Conservation (phyloP, 768 basidiomycete species). For the Boletus barrowsii region DNA sequence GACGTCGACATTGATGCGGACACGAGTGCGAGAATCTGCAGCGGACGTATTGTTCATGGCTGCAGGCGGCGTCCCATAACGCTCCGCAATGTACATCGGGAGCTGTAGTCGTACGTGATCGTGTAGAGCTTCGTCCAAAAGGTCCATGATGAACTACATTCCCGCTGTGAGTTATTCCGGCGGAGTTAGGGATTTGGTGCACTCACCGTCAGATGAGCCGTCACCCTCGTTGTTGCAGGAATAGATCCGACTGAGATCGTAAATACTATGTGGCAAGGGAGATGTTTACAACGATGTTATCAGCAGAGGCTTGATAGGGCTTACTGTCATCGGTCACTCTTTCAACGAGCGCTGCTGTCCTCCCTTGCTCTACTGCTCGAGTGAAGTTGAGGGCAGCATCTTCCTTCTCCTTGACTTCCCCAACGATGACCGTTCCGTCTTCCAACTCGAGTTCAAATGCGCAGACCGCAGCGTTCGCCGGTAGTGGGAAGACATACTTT, state of each 20-base stretch:
- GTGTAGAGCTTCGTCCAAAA: constrained; percentile 46
- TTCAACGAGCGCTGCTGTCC: constrained; percentile 44
- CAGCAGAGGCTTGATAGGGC: constrained; percentile 10
- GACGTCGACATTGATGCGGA: constrained; percentile 43
- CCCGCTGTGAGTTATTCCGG: neutral
- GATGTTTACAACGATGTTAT: neutral
- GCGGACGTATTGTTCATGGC: constrained; percentile 34
- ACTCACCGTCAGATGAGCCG: constrained; percentile 40
- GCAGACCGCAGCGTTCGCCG: constrained; percentile 51
- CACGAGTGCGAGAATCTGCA: constrained; percentile 31
- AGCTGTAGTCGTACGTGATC: constrained; percentile 55
- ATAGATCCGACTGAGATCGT: constrained; percentile 57
- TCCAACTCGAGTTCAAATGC: constrained; percentile 48
- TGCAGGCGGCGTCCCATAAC: constrained; percentile 49
- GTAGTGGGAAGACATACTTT: constrained; percentile 59
- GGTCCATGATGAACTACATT: constrained; percentile 48
- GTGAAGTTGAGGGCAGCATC: constrained; percentile 41
- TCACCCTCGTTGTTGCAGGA: constrained; percentile 39
- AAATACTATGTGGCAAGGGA: constrained; percentile 39
- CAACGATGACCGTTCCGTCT: constrained; percentile 42
- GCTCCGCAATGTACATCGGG: constrained; percentile 46
- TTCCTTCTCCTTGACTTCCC: constrained; percentile 47
- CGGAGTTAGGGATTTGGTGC: constrained; percentile 3
- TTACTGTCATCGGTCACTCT: constrained; percentile 51
- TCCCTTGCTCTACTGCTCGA: constrained; percentile 39